These are phyloP conservation scores for Asterophora lycoperdoides DNA, from an alignment of 768 basidiomycete genomes.

Conservation along the genomic window DNA sequence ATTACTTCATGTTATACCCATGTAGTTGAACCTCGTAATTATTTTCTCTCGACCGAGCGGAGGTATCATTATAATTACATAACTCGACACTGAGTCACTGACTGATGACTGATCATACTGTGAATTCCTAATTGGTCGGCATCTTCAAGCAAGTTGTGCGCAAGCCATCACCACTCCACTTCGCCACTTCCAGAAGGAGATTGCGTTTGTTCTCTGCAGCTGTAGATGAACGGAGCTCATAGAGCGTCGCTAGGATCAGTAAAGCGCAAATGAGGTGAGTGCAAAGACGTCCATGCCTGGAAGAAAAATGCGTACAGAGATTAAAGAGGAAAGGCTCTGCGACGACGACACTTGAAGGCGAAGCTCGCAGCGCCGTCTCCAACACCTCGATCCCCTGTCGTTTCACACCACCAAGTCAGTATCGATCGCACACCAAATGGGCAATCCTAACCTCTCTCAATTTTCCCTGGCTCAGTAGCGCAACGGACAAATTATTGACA, in stretches of 20 bases:
- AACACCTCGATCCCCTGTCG: conserved; percentile 64
- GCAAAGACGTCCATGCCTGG: too few species aligned
- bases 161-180: conserved; percentile 85
- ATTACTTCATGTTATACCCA: too few species aligned
- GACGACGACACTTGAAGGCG: conserved; percentile 67
- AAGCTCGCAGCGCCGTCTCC: conserved; percentile 55
- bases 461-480: conserved; percentile 64
- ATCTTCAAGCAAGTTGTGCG: conserved; percentile 75
- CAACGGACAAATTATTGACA: conserved; percentile 73
- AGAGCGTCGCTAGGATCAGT: conserved; percentile 59
- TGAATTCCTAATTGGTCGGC: conserved; percentile 45
- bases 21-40: too few species aligned
- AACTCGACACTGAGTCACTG: too few species aligned
- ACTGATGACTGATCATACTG: too few species aligned
- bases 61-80: too few species aligned
- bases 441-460: conserved; percentile 58
- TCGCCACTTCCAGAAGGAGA: conserved; percentile 69
- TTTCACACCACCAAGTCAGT: not conserved
- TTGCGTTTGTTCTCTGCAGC: conserved; percentile 75
- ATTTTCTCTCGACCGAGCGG: too few species aligned
- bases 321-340: conserved; percentile 87
- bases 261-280: too few species aligned
- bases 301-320: conserved; percentile 48
- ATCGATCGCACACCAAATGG: not conserved
- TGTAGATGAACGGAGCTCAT: conserved; percentile 71